Evolutionary conservation across 176 grass and related monocot genomes (phyloP).

Genomic region (Oryza punctata): DNA sequence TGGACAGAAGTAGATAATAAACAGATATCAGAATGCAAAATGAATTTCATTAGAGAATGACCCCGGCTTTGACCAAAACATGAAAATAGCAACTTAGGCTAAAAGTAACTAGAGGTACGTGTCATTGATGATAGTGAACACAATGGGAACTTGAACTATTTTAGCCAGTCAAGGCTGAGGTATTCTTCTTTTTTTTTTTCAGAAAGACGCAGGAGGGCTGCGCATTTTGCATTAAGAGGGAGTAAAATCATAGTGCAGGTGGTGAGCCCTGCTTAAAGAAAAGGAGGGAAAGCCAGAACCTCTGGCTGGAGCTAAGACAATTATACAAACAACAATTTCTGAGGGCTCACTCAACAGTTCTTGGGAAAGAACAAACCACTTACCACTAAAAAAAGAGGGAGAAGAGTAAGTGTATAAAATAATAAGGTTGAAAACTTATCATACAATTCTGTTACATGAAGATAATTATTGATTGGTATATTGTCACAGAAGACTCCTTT

Average conservation of each 20-base stretch:
- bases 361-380: neutral
- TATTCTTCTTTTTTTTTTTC: too few species aligned
- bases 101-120: neutral
- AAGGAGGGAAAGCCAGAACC: too few species aligned
- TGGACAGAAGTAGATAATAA: slow-evolving; percentile 2
- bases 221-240: too few species aligned
- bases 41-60: neutral
- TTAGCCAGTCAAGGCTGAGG: neutral
- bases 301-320: too few species aligned
- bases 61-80: neutral
- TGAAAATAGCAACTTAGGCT: slow-evolving; percentile 1
- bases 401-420: slow-evolving; percentile 4
- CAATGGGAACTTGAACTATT: neutral
- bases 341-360: slow-evolving; percentile 2
- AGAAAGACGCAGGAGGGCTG: too few species aligned
- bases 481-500: slow-evolving; percentile 61
- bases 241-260: too few species aligned
- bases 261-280: too few species aligned
- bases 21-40: neutral
- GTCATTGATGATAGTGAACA: neutral
- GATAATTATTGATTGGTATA: slow-evolving; percentile 41
- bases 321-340: neutral
- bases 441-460: slow-evolving; percentile 85
- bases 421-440: slow-evolving; percentile 15
- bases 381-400: neutral